Conservation (phyloP, 192 early-diverging fungal genomes). For the Coemansia sp. region DNA sequence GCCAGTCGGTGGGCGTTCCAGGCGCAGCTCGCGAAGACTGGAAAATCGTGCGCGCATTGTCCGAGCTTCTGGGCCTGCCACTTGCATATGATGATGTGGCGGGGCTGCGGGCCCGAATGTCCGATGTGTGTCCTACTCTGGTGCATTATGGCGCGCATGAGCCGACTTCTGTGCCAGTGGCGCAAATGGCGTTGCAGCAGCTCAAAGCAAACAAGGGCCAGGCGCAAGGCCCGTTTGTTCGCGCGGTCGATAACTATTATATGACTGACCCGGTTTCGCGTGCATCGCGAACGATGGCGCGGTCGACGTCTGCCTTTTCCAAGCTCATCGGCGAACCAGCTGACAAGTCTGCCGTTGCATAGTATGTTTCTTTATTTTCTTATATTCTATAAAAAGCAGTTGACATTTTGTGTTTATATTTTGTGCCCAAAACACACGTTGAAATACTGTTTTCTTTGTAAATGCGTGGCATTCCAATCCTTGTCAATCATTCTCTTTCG, state of each 20-base stretch:
- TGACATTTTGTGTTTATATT: too few species aligned
- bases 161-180: constrained; percentile 52
- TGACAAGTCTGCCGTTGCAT: too few species aligned
- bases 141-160: constrained; percentile 70
- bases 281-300: constrained; percentile 94
- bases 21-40: constrained; percentile 95
- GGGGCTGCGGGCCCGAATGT: constrained; percentile 81
- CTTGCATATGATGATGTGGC: constrained; percentile 89
- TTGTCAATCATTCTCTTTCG: too few species aligned
- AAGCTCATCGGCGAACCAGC: neutral
- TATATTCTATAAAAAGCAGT: neutral
- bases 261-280: constrained; percentile 92
- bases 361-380: neutral
- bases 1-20: constrained; percentile 87
- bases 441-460: too few species aligned
- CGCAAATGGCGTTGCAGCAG: constrained; percentile 64
- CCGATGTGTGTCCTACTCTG: constrained; percentile 82
- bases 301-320: constrained; percentile 68
- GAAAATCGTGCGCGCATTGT: constrained; percentile 97
- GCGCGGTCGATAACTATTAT: constrained; percentile 86
- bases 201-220: constrained; percentile 31
- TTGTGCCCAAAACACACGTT: too few species aligned
- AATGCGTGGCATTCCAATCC: too few species aligned
- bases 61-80: constrained; percentile 80
- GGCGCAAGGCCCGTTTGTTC: constrained; percentile 50